Conservation (phyloP, 2,329 filamentous ascomycete genomes). For the Diplodia intermedia region DNA sequence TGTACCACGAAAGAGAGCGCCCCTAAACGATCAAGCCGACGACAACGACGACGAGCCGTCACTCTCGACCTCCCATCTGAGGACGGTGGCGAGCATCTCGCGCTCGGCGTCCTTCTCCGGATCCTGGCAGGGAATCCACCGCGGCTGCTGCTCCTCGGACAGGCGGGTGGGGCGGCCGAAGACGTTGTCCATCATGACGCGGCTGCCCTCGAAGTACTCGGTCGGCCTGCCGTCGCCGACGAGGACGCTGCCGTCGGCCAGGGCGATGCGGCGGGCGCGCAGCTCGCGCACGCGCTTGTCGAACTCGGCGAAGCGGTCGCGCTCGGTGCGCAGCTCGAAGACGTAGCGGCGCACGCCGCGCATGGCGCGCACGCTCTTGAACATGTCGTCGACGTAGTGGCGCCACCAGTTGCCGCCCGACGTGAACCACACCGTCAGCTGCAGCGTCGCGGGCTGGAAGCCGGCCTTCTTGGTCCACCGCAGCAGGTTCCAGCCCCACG, state of each 20-base stretch:
- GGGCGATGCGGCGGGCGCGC: background rate
- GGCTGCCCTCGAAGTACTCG: conserved; percentile 6
- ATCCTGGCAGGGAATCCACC: conserved; percentile 14
- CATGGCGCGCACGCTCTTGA: conserved; percentile 1
- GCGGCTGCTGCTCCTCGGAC: conserved; percentile 5
- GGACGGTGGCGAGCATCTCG: conserved; percentile 22
- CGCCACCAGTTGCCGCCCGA: conserved; percentile 9
- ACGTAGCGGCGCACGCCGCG: conserved; percentile 4
- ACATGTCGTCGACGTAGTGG: conserved; percentile 12
- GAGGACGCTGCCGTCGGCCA: background rate
- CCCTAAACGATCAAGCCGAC: background rate
- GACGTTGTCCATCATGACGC: conserved; percentile 16
- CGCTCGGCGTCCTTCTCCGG: conserved; percentile 6
- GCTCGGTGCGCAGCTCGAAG: conserved; percentile 16
- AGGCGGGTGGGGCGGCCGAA: background rate
- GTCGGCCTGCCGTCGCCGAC: background rate
- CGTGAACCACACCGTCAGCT: conserved; percentile 27
- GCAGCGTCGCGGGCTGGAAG: conserved; percentile 15
- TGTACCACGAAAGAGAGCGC: background rate
- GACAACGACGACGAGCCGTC: background rate
- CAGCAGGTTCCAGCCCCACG: conserved; percentile 19
- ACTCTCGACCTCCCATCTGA: background rate
- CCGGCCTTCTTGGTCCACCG: conserved; percentile 16
- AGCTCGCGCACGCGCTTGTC: conserved; percentile 13
- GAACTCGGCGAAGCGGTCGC: conserved; percentile 10